Evolutionary conservation across 1,284 basidiomycete species (phyloP), one percentile per base, ranked within the genome.

Genomic region (Moesziomyces sp.): DNA sequence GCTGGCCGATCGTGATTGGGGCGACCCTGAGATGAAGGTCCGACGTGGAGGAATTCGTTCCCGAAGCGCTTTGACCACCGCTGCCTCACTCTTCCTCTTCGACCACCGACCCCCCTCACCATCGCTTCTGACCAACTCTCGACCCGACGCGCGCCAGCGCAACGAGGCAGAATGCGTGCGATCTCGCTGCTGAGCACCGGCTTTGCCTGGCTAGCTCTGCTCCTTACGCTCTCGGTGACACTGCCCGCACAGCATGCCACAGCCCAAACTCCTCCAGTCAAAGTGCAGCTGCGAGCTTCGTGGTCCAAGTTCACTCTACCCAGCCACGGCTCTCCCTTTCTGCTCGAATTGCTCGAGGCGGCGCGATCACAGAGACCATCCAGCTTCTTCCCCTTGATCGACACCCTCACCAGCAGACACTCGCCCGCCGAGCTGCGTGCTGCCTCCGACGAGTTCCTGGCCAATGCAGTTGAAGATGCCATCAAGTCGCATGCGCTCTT

Each of bases 301-400:
- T 97, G 94, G 92, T 84, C 88, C 5, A 89, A 90, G 21, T 88
- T 60, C 19, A 19, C 7, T 1, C 56, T 62, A 1, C 53, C 58
- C 1, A 60, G 58, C 50, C 42, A 46, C 8, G 72, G 62, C 18
- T 70, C 72, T 8, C 62, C 72, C 1, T 64, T 74, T 45, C 82
- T 94, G 2, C 87, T 94, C 21, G 94, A 97, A 85, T 88, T 92
- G 52, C 85, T 97, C 91, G 95, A 80, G 81, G 92, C 84, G n/a
- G 63, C 46, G 23, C 42, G 52, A n/a, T 43, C 69, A 0, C 63
- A 78, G 28, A 69, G 66, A 18, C 61, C 76, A 21, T 47, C 65
- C 1, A 49, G 66, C 52, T 78, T 82, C 59, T 78, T 78, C 24
- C 47, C 60, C 3, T 44, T 83, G 21, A 26, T 83, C 28, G 51